phyloP scores from a whole-genome alignment of 2,329 filamentous ascomycete species.

The Trichoderma simmonsii region DNA sequence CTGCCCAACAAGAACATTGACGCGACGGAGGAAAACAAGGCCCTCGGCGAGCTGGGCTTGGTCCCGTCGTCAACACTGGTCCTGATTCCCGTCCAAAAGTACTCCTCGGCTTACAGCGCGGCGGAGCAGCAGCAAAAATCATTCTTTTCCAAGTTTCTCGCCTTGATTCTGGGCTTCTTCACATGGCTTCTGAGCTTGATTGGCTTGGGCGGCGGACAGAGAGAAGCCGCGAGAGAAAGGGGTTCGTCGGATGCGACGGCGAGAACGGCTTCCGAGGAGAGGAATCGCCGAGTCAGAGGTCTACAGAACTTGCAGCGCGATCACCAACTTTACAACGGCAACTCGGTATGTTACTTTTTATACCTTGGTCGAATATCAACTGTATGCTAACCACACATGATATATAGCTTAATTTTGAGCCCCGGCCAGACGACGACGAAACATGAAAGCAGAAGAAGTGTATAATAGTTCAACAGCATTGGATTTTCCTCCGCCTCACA shows the following conservation, averaged over 20 bases:
- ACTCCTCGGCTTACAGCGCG: conserved; percentile 40
- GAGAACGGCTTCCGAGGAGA: conserved; percentile 24
- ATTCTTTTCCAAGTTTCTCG: conserved; percentile 31
- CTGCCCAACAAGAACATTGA: conserved; percentile 72
- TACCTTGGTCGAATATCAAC: background rate
- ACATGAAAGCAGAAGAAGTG: background rate
- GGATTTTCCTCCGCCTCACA: background rate
- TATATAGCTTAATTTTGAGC: conserved; percentile 63
- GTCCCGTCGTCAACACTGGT: conserved; percentile 79
- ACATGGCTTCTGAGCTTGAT: conserved; percentile 36
- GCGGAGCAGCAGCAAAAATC: conserved; percentile 24
- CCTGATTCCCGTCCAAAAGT: conserved; percentile 64
- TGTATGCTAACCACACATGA: conserved; percentile 19
- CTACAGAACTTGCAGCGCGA: conserved; percentile 51
- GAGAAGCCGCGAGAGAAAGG: background rate
- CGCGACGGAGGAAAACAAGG: conserved; percentile 68
- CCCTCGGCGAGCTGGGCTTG: conserved; percentile 67
- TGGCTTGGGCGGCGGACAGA: conserved; percentile 23
- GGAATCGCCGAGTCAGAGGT: conserved; percentile 26
- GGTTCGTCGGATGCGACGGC: background rate
- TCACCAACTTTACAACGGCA: conserved; percentile 85
- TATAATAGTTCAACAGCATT: background rate
- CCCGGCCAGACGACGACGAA: conserved; percentile 58
- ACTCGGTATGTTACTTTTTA: conserved; percentile 60
- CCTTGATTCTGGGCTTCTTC: conserved; percentile 33